A percentile compares a stretch with the other conserved stretches of the same genome.
phyloP scores from a whole-genome alignment of 345 rosid genomes.

The Salix suchowensis region DNA sequence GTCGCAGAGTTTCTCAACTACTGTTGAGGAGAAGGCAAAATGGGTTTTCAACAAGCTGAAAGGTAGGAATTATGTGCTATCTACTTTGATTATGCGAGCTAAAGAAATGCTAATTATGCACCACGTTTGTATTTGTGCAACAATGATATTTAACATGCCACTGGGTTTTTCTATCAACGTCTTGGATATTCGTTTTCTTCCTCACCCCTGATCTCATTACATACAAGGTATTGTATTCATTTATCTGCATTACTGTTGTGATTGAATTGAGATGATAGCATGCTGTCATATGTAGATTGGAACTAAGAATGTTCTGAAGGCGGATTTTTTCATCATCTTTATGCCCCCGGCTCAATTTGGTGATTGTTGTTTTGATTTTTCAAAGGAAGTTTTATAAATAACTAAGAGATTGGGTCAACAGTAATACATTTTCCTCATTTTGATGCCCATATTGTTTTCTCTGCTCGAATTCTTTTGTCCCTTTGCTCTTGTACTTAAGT shows the following conservation, averaged over 20 bases:
- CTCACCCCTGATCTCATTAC: background rate
- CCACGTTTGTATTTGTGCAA: background rate
- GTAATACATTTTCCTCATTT: background rate
- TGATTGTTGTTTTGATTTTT: background rate
- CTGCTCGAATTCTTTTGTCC: no score
- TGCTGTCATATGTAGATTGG: background rate
- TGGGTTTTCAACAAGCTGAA: conserved; percentile 96
- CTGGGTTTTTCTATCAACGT: background rate
- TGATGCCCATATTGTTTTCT: background rate
- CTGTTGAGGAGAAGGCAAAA: conserved; percentile 96
- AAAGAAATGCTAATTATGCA: background rate
- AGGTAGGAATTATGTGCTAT: conserved; percentile 37
- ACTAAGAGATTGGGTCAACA: background rate
- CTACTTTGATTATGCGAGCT: no score
- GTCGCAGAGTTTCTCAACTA: conserved; percentile 70
- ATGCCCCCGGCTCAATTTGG: background rate
- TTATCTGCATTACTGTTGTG: background rate
- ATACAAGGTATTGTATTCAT: background rate
- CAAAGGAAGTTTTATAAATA: background rate
- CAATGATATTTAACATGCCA: background rate
- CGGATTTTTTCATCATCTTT: background rate
- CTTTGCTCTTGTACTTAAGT: background rate
- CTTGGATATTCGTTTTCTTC: background rate
- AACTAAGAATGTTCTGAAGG: background rate
- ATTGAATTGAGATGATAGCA: background rate